phyloP scores from a whole-genome alignment of 1,284 basidiomycete genomes.

The Psilocybe mexicana region DNA sequence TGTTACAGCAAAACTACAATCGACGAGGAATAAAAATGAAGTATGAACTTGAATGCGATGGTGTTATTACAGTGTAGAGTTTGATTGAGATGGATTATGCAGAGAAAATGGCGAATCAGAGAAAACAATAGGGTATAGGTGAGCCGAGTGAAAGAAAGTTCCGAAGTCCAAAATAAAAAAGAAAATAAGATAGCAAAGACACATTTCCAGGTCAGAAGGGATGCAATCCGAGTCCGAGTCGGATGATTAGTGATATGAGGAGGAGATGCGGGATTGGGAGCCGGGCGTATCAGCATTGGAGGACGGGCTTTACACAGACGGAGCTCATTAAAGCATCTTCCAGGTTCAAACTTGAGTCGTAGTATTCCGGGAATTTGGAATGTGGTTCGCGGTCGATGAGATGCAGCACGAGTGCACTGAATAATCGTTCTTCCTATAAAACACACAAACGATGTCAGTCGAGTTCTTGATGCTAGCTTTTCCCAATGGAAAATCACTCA shows the following conservation, averaged over 20 bases:
- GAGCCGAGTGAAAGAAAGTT: too few relatives aligned
- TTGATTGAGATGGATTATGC: background rate
- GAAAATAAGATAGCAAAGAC: too few relatives aligned
- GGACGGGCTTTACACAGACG: background rate
- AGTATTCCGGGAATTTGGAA: background rate
- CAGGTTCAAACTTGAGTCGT: background rate
- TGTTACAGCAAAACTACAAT: too few relatives aligned
- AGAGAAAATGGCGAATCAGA: too few relatives aligned
- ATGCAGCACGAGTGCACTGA: background rate
- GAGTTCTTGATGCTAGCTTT: too few relatives aligned
- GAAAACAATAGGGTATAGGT: too few relatives aligned
- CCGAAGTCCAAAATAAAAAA: too few relatives aligned
- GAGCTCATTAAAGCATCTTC: slow-evolving; percentile 4
- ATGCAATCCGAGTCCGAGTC: background rate
- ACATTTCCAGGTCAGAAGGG: too few relatives aligned
- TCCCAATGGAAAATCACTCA: background rate
- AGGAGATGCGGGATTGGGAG: too few relatives aligned
- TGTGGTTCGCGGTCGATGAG: slow-evolving; percentile 1
- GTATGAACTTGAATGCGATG: too few relatives aligned
- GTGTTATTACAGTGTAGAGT: background rate
- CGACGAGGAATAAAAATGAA: too few relatives aligned
- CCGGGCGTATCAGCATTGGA: background rate
- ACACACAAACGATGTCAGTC: background rate
- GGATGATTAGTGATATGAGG: background rate
- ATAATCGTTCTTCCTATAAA: background rate